Percentiles rank a stretch among this genome's conserved stretches.
Evolutionary conservation across 176 grass and related monocot species (phyloP).

Genomic region (Avena insularis): DNA sequence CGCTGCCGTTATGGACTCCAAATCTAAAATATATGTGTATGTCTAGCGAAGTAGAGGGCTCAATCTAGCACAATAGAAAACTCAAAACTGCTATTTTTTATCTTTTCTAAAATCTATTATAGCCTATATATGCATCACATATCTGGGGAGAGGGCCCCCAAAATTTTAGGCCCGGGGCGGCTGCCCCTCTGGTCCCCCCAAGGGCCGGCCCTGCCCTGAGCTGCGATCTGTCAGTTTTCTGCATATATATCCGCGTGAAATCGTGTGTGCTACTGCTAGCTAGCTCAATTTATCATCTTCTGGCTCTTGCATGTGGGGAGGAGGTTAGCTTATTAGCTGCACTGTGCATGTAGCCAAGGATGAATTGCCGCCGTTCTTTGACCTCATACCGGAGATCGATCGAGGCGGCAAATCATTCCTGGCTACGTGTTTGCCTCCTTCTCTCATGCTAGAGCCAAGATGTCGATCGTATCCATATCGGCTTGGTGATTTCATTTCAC

Average conservation of each 20-base stretch:
- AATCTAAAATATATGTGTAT: too few relatives aligned
- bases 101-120: too few relatives aligned
- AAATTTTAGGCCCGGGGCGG: too few relatives aligned
- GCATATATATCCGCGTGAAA: neutral
- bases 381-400: neutral
- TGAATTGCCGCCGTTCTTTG: slow-evolving; percentile 66
- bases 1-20: too few relatives aligned
- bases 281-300: slow-evolving; percentile 32
- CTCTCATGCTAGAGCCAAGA: slow-evolving; percentile 70
- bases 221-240: neutral
- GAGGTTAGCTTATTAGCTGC: slow-evolving; percentile 54
- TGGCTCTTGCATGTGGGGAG: slow-evolving; percentile 74
- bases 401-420: slow-evolving; percentile 52
- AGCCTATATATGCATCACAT: too few relatives aligned
- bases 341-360: slow-evolving; percentile 79
- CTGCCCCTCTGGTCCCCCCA: too few relatives aligned
- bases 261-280: neutral
- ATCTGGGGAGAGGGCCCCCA: too few relatives aligned
- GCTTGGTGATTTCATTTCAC: neutral
- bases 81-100: too few relatives aligned
- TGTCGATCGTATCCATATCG: neutral
- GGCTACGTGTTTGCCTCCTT: slow-evolving; percentile 76
- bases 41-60: too few relatives aligned
- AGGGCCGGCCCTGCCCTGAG: too few relatives aligned
- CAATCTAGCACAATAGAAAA: too few relatives aligned